Evolutionary conservation across 2,329 filamentous ascomycete genomes (phyloP).

Genomic region (Botrytis elliptica): DNA sequence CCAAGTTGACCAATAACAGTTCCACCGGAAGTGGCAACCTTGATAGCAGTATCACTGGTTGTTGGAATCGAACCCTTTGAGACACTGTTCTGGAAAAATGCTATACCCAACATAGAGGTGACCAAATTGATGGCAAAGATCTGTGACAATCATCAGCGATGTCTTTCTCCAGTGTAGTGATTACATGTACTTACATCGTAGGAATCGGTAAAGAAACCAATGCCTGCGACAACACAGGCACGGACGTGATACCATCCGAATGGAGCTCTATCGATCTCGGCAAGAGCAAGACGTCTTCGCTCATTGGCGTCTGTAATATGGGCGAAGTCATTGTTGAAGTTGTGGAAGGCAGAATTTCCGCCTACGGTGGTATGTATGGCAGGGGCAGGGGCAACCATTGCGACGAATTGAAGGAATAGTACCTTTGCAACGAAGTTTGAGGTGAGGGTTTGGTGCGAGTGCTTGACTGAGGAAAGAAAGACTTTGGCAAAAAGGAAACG

Average conservation of each 20-base stretch:
- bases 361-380: conserved; percentile 71
- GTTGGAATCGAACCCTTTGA: conserved; percentile 58
- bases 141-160: conserved; percentile 30
- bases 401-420: neutral
- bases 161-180: conserved; percentile 40
- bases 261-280: conserved; percentile 76
- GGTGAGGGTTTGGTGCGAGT: neutral
- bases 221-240: conserved; percentile 72
- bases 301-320: conserved; percentile 70
- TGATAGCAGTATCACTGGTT: conserved; percentile 75
- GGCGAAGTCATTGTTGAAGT: conserved; percentile 73
- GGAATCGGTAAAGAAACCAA: conserved; percentile 86
- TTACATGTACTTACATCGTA: conserved; percentile 67
- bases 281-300: conserved; percentile 74
- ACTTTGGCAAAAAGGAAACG: neutral
- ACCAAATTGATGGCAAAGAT: conserved; percentile 38
- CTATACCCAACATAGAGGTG: conserved; percentile 37
- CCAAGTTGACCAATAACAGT: conserved; percentile 80
- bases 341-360: conserved; percentile 71
- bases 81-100: conserved; percentile 32
- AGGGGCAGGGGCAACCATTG: conserved; percentile 43
- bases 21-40: conserved; percentile 78
- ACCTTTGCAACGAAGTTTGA: neutral
- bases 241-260: conserved; percentile 81
- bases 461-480: conserved; percentile 25